phyloP scores from a whole-genome alignment of 1,139 yeast genomes.

The Blastobotrys malaysiensis region DNA sequence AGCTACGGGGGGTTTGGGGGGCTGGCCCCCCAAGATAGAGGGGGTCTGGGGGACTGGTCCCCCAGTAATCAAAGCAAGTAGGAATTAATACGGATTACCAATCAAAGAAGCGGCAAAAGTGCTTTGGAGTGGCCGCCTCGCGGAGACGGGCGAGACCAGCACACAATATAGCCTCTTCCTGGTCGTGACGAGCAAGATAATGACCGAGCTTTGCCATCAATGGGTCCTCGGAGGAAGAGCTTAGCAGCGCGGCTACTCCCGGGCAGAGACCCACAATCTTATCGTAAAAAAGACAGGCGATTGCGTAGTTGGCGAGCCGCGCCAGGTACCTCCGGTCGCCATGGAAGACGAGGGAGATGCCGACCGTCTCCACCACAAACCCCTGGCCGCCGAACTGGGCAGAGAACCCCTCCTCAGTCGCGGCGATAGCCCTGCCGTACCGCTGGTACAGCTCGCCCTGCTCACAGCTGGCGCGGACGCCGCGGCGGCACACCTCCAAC shows the following conservation, averaged over 20 bases:
- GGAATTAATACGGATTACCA: no score
- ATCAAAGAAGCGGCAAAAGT: no score
- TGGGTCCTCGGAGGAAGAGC: background rate
- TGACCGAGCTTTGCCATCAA: background rate
- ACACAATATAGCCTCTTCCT: background rate
- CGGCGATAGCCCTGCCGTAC: background rate
- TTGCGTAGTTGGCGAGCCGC: background rate
- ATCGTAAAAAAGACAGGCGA: background rate
- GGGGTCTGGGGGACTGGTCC: no score
- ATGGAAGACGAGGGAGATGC: background rate
- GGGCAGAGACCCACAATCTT: background rate
- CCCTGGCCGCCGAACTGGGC: background rate
- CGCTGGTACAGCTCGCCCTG: background rate
- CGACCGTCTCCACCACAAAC: background rate
- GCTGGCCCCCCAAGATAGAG: no score
- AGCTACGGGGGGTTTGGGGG: no score
- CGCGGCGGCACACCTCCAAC: background rate
- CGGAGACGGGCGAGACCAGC: no score
- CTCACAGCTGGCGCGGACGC: background rate
- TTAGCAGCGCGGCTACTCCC: background rate
- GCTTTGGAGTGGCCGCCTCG: no score
- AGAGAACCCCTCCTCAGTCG: background rate
- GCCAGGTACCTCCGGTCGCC: background rate
- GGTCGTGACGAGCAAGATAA: background rate
- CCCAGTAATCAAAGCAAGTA: no score